Evolutionary conservation across 2,329 filamentous ascomycete genomes (phyloP), one percentile per base, ranked within the genome.

Genomic region (Beauveria australis): DNA sequence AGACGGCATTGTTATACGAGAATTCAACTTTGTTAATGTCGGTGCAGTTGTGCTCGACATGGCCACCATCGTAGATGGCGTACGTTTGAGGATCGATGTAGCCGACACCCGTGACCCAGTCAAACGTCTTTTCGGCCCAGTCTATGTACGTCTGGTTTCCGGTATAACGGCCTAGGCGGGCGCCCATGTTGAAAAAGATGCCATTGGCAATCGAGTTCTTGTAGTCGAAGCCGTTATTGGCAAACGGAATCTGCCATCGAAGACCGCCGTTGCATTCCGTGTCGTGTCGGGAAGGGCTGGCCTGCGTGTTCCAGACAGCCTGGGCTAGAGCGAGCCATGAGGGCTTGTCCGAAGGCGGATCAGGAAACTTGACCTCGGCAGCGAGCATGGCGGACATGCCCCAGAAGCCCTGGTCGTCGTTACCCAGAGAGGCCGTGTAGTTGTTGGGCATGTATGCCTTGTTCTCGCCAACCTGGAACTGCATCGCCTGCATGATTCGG

Each of bases 191-290:
- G 75, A 87, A 86, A 71, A 86, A 84, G 67, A 80, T 81, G 49
- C 81, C 83, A 63, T 85, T 86, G 26, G 83, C 81, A 61, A 85
- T 80, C 62, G 75, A 77, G 72, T 87, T 87, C 71, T 87, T 94
- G 78, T 92, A 92, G 68, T 87, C 80, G 72, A 89, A 93, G 40
- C 89, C 90, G 51, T 79, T 81, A 70, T 92, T 91, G 66, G 87
- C 85, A 6, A 81, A 77, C 65, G 86, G 90, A 63, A 93, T 89
- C 75, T 93, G 89, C 88, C 88, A 91, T 66, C 88, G 80, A 64
- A 92, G 72, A 22, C 89, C 89, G 49, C 80, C 81, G 62, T 83
- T 84, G 19, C 78, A 79, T 0, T 72, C 73, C 0, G 75, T 72
- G 9, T 78, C 78, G 67, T 89, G 85, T 76, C 87, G 87, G 51